phyloP scores from a whole-genome alignment of 1,284 basidiomycete species.

The Sanguinoderma infundibulare region DNA sequence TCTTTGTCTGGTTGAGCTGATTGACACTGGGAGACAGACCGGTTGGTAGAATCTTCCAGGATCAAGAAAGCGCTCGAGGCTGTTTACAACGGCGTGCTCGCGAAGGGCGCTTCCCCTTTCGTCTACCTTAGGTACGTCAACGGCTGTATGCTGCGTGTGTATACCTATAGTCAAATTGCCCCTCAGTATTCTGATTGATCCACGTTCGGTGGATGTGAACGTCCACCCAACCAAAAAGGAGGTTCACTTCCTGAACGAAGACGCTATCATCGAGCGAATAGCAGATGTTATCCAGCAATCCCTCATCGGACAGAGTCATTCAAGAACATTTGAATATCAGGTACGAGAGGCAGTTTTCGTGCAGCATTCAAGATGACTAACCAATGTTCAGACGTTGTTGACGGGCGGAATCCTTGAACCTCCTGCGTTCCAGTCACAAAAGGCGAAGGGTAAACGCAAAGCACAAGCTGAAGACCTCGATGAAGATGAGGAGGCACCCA shows the following conservation, averaged over 20 bases:
- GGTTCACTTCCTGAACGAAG: slow-evolving; percentile 95
- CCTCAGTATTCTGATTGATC: slow-evolving; percentile 76
- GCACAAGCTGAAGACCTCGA: slow-evolving; percentile 41
- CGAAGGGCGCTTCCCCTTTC: slow-evolving; percentile 91
- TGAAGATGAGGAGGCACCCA: slow-evolving; percentile 27
- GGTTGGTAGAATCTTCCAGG: slow-evolving; percentile 88
- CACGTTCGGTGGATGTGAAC: slow-evolving; percentile 93
- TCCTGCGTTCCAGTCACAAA: slow-evolving; percentile 45
- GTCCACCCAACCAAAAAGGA: slow-evolving; percentile 99
- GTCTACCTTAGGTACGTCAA: slow-evolving; percentile 82
- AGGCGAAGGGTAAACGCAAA: slow-evolving; percentile 48
- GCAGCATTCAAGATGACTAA: not conserved
- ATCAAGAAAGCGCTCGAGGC: slow-evolving; percentile 90
- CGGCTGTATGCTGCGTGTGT: not conserved
- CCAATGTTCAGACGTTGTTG: slow-evolving; percentile 56
- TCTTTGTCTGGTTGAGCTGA: not conserved
- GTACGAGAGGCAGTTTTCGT: slow-evolving; percentile 40
- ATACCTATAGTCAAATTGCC: not conserved
- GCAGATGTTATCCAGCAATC: slow-evolving; percentile 73
- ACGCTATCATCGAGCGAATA: slow-evolving; percentile 83
- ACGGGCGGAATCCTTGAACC: slow-evolving; percentile 52
- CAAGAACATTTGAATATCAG: slow-evolving; percentile 85
- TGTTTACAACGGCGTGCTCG: slow-evolving; percentile 86
- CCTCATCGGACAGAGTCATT: slow-evolving; percentile 70
- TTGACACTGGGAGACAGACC: slow-evolving; percentile 57